Conservation (phyloP, 2,329 filamentous ascomycete species). For the Davidsoniella virescens region DNA sequence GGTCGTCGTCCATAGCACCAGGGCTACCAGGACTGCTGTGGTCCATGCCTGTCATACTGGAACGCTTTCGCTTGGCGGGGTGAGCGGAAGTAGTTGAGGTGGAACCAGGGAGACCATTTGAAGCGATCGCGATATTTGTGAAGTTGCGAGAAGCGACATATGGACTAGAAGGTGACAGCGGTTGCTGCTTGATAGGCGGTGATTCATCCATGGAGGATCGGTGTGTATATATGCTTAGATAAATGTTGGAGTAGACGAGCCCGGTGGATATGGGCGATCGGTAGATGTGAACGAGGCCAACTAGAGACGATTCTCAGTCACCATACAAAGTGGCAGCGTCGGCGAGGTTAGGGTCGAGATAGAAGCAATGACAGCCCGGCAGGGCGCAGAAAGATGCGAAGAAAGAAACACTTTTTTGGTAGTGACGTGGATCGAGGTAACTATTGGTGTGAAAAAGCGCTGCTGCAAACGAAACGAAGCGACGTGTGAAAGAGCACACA, state of each 20-base stretch:
- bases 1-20: conserved; percentile 40
- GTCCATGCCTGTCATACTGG: conserved; percentile 32
- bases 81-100: conserved; percentile 34
- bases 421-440: no score
- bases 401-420: not conserved
- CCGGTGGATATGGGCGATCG: no score
- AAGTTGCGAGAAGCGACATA: conserved; percentile 7
- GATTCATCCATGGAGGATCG: conserved; percentile 4
- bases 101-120: conserved; percentile 24
- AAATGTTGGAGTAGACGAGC: not conserved
- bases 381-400: not conserved
- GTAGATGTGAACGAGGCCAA: no score
- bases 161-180: conserved; percentile 7
- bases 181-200: conserved; percentile 2
- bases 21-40: conserved; percentile 43
- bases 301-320: no score
- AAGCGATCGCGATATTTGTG: conserved; percentile 3
- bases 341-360: not conserved
- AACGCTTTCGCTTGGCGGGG: conserved; percentile 46
- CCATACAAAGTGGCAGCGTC: no score
- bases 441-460: no score
- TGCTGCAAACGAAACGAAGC: no score
- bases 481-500: no score
- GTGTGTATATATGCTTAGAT: not conserved
- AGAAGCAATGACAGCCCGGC: conserved; percentile 1